Percentiles rank a stretch among this genome's conserved stretches.
These are phyloP conservation scores for Penicillium crustosum DNA, from an alignment of 2,329 filamentous ascomycete genomes.

Conservation along the genomic window DNA sequence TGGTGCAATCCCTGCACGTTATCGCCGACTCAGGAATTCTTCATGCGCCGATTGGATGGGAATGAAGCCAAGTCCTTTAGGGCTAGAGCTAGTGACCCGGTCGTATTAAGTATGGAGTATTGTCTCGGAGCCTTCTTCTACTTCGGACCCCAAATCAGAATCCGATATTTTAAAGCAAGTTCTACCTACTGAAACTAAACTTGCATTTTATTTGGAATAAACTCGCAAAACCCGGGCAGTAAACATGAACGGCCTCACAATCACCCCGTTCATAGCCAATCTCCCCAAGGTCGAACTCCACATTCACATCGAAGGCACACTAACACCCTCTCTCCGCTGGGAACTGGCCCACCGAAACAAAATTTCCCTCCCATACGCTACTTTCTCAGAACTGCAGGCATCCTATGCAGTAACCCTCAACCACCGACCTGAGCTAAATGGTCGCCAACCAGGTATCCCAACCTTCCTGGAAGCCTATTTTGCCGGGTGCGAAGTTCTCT, in stretches of 20 bases:
- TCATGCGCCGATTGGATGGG: not conserved
- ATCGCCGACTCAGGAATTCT: constrained; percentile 4
- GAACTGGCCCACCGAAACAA: constrained; percentile 43
- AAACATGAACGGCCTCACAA: constrained; percentile 22
- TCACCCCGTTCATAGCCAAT: constrained; percentile 34
- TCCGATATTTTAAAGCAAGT: not conserved
- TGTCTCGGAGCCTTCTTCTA: not conserved
- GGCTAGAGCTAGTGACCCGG: not conserved
- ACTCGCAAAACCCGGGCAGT: not conserved
- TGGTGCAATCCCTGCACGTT: constrained; percentile 5
- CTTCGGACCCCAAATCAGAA: not conserved
- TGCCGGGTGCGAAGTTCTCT: constrained; percentile 26
- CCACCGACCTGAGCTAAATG: constrained; percentile 41
- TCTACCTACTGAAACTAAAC: not conserved
- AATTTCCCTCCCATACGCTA: constrained; percentile 31
- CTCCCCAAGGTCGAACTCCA: constrained; percentile 51
- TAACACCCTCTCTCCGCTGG: constrained; percentile 46
- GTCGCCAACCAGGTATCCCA: constrained; percentile 29
- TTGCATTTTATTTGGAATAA: not conserved
- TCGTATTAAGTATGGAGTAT: not conserved
- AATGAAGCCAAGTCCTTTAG: not conserved
- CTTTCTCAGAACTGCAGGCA: constrained; percentile 34
- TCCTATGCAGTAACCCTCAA: constrained; percentile 40
- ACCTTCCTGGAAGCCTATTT: constrained; percentile 38
- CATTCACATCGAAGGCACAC: constrained; percentile 50